phyloP scores from a whole-genome alignment of 345 rosid genomes.

The Balakata baccata region DNA sequence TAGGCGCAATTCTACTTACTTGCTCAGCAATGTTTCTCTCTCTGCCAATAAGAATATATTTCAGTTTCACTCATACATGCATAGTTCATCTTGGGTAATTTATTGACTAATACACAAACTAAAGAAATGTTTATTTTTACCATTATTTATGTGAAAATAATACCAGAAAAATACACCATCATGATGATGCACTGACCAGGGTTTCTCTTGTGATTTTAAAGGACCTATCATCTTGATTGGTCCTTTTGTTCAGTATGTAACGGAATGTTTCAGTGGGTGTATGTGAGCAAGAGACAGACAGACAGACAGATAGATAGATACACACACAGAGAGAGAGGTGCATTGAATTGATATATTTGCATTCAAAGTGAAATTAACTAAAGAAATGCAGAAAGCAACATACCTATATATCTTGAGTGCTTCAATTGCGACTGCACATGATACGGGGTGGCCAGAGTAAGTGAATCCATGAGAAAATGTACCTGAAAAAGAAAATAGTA shows the following conservation, averaged over 20 bases:
- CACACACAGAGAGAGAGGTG: too few species aligned
- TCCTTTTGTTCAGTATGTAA: neutral
- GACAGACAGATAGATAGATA: too few species aligned
- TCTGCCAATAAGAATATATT: slow-evolving; percentile 31
- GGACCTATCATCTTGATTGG: neutral
- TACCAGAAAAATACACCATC: slow-evolving; percentile 38
- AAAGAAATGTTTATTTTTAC: neutral
- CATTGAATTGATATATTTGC: neutral
- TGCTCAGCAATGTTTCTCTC: slow-evolving; percentile 69
- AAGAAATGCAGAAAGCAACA: slow-evolving; percentile 15
- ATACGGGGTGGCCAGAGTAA: slow-evolving; percentile 92
- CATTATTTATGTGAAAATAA: slow-evolving; percentile 72
- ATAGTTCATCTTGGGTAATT: too few species aligned
- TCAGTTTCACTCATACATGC: neutral
- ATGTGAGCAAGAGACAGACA: too few species aligned
- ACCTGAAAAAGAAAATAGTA: slow-evolving; percentile 44
- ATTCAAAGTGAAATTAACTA: neutral
- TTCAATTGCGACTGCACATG: slow-evolving; percentile 89
- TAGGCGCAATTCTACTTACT: slow-evolving; percentile 54
- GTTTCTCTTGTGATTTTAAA: neutral
- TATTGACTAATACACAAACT: neutral
- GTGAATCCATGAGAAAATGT: slow-evolving; percentile 89
- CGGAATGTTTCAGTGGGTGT: neutral
- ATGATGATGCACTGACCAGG: neutral
- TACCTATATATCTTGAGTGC: slow-evolving; percentile 71